Base-by-base conservation (phyloP, 2,329 filamentous ascomycete genomes). In the Diaporthe sp. region DNA sequence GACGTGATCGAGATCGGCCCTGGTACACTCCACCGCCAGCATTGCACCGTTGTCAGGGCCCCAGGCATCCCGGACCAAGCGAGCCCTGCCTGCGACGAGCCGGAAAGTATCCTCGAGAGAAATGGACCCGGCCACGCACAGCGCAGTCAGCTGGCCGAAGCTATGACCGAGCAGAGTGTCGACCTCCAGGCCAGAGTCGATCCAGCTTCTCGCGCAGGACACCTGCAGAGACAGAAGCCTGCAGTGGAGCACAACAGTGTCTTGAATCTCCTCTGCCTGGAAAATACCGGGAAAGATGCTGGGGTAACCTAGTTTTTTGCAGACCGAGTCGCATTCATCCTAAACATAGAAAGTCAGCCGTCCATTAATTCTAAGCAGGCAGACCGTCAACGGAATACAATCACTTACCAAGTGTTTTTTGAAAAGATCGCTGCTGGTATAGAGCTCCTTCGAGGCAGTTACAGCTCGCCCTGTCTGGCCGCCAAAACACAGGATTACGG, bases 211-310 rank as follows among this genome's bases (percentile, higher is more conserved):
- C 0, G 84, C 83, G 50, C 78, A 81, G 0, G 84, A 76, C 58
- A 84, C 84, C 61, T 85, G 83, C 13, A 82, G 53, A 0, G 83
- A 78, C 63, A 85, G 85, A 0, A 84, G 73, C 53, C 79, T 77
- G 9, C 79, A 80, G 25, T 87, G 86, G 1, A 86, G 77, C 0
- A 75, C 30, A 7, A 81, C 78, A 1, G 79, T n/a, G 66, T 85
- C 80, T 1, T 72, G 44, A 15, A 82, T 69, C 1, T 81, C 77
- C 0, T 76, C 73, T 0, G 75, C 25, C 22, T 81, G 73, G 61
- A 81, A 80, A 7, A 84, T 77, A 7, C 71, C 73, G 44, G 83
- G 78, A 73, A 84, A 73, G 22, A 85, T 75, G 73, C 80, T 77
- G 22, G 80, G 55, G 76, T 78, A 75, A 37, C 83, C 83, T 0